phyloP scores from a whole-genome alignment of 2,329 filamentous ascomycete genomes.

The Dryadomyces quercus-mongolicae region DNA sequence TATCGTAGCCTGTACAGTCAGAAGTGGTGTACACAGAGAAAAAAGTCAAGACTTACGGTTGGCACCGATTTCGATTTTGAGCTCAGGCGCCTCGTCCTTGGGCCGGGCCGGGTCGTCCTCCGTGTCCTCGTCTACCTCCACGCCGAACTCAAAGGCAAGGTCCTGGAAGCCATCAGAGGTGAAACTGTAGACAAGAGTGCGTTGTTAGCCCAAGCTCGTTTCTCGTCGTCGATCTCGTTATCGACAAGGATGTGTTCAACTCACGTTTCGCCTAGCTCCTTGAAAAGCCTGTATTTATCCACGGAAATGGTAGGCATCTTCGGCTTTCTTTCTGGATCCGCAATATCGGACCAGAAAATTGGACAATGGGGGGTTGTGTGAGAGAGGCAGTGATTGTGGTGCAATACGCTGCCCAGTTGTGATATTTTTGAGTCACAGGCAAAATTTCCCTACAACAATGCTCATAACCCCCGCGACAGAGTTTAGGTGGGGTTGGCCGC shows the following conservation, averaged over 20 bases:
- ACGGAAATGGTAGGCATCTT: constrained; percentile 79
- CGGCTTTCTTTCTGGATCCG: background rate
- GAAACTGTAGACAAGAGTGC: constrained; percentile 41
- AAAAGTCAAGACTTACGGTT: constrained; percentile 34
- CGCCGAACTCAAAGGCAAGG: constrained; percentile 95
- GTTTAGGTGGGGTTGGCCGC: background rate
- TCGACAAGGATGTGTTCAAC: background rate
- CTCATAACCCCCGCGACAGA: background rate
- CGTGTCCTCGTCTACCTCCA: constrained; percentile 95
- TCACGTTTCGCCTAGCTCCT: constrained; percentile 80
- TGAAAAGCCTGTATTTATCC: constrained; percentile 91
- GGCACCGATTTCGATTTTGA: constrained; percentile 96
- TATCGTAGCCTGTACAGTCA: constrained; percentile 43
- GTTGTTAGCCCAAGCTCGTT: background rate
- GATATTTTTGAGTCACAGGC: background rate
- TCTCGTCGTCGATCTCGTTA: no score
- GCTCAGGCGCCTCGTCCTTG: constrained; percentile 75
- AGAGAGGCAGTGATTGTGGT: background rate
- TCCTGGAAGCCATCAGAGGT: constrained; percentile 94
- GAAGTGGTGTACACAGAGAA: no score
- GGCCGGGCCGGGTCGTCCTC: constrained; percentile 58
- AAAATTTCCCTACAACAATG: background rate
- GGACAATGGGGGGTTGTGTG: background rate
- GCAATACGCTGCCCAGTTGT: background rate
- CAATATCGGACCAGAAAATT: background rate